Conservation (phyloP, 2,329 filamentous ascomycete genomes). For the Ascochyta koolunga region DNA sequence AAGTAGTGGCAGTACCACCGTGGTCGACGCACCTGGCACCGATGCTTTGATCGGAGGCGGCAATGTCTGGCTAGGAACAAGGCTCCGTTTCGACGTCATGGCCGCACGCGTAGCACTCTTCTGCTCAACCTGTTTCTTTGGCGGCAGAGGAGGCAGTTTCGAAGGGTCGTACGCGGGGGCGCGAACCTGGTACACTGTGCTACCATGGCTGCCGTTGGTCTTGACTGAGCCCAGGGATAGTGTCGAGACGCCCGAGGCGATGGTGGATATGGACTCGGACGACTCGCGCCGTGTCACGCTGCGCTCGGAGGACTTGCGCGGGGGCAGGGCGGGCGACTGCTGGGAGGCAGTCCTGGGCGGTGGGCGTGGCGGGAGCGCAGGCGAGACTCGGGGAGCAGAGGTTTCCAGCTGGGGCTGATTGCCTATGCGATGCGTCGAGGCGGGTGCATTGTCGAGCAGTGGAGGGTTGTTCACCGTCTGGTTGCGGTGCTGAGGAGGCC, state of each 20-base stretch:
- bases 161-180: constrained; percentile 64
- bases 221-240: constrained; percentile 57
- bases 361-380: constrained; percentile 49
- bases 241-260: constrained; percentile 54
- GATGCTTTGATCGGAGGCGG: constrained; percentile 37
- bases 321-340: constrained; percentile 51
- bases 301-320: constrained; percentile 52
- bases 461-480: constrained; percentile 51
- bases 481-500: constrained; percentile 42
- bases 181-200: constrained; percentile 50
- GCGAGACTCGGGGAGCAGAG: constrained; percentile 31
- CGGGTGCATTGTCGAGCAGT: constrained; percentile 43
- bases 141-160: constrained; percentile 61
- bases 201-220: constrained; percentile 46
- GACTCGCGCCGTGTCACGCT: constrained; percentile 43
- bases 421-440: constrained; percentile 41
- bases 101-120: constrained; percentile 45
- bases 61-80: constrained; percentile 30
- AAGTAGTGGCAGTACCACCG: neutral
- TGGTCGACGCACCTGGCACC: constrained; percentile 27
- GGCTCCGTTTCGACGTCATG: constrained; percentile 44
- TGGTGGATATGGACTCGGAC: constrained; percentile 59
- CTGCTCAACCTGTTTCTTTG: constrained; percentile 53
- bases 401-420: constrained; percentile 45
- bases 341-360: constrained; percentile 56